Percentiles rank a stretch among this genome's conserved stretches.
These are phyloP conservation scores for Neurospora sp. DNA, from an alignment of 495 filamentous ascomycete species.

Conservation along the genomic window DNA sequence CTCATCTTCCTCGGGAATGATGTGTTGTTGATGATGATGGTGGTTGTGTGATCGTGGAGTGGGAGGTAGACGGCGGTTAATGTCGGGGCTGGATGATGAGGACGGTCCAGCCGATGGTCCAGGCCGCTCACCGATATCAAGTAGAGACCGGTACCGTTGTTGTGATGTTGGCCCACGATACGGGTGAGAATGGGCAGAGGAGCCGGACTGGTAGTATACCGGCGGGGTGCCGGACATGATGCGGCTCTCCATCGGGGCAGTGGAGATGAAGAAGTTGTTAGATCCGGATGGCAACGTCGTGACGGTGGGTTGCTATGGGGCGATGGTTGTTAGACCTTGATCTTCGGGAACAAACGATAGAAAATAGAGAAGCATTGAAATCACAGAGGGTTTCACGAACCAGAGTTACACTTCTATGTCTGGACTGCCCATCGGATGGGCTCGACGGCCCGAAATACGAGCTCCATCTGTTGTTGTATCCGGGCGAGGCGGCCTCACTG, in stretches of 20 bases:
- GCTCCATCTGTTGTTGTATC: slow-evolving; percentile 8
- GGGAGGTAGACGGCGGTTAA: slow-evolving; percentile 18
- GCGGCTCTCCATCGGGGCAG: slow-evolving; percentile 15
- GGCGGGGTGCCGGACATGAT: slow-evolving; percentile 30
- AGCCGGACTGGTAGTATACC: slow-evolving; percentile 22
- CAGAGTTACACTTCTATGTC: slow-evolving; percentile 36
- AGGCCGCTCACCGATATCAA: slow-evolving; percentile 13
- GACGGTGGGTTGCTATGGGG: slow-evolving; percentile 10
- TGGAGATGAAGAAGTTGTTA: slow-evolving; percentile 2
- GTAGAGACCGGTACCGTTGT: slow-evolving; percentile 15
- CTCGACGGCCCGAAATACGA: slow-evolving; percentile 14
- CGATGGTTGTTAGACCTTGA: background rate
- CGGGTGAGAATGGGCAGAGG: background rate
- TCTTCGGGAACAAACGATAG: background rate
- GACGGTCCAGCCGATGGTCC: slow-evolving; percentile 12
- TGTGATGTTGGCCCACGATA: slow-evolving; percentile 11
- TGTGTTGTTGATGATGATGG: slow-evolving; percentile 4
- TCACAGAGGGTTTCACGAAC: slow-evolving; percentile 17
- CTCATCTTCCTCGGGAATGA: slow-evolving; percentile 70
- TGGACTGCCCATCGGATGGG: slow-evolving; percentile 19
- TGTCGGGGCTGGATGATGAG: slow-evolving; percentile 3
- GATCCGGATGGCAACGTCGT: slow-evolving; percentile 12
- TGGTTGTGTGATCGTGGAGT: slow-evolving; percentile 4
- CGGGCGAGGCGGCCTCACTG: background rate
- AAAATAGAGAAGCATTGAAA: background rate